phyloP scores from a whole-genome alignment of 306 rosid species.

The Trifolium pratense region DNA sequence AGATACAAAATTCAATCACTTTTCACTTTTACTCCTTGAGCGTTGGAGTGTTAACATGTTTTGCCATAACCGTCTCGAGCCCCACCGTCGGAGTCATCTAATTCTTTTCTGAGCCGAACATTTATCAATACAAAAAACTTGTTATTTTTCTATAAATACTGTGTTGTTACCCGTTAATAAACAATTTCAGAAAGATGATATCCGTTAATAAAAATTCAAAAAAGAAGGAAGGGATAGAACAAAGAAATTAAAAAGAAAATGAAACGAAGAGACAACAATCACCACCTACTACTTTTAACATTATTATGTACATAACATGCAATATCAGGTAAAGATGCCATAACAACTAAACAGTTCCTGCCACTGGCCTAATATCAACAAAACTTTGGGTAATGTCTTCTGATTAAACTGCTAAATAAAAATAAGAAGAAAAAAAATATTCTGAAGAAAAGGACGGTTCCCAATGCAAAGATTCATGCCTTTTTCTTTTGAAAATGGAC shows the following conservation, averaged over 20 bases:
- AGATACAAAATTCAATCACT: no score
- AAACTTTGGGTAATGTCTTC: constrained; percentile 54
- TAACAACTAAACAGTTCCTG: constrained; percentile 58
- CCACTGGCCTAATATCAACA: constrained; percentile 64
- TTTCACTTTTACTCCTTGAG: no score
- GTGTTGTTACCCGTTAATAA: no score
- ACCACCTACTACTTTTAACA: constrained; percentile 36
- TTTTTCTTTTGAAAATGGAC: constrained; percentile 50
- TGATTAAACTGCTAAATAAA: constrained; percentile 19
- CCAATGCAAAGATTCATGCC: constrained; percentile 60
- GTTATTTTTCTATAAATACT: no score
- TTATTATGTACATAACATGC: constrained; percentile 56
- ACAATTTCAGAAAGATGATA: no score
- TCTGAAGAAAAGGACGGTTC: constrained; percentile 41
- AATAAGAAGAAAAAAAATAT: constrained; percentile 21
- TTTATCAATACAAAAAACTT: no score
- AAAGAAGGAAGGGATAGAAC: background rate
- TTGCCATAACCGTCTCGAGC: no score
- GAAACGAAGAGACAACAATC: constrained; percentile 21
- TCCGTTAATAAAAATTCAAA: no score
- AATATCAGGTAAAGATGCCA: constrained; percentile 55
- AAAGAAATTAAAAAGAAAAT: background rate
- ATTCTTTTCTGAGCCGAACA: no score
- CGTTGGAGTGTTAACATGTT: no score
- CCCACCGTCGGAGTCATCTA: no score